These are phyloP conservation scores for Mycena epipterygia DNA, from an alignment of 768 basidiomycete genomes.

Conservation along the genomic window DNA sequence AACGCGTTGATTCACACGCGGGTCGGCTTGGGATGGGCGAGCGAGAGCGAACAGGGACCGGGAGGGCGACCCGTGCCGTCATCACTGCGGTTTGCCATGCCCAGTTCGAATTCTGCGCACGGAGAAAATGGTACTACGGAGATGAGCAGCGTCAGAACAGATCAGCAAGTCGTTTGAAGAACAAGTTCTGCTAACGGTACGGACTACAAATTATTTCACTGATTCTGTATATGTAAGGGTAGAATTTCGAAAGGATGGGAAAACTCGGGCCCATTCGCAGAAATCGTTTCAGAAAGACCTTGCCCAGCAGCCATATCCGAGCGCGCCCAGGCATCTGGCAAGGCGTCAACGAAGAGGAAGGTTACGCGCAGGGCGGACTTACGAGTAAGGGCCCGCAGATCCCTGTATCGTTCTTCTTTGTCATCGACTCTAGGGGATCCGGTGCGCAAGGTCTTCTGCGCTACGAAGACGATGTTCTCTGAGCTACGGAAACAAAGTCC, in stretches of 20 bases:
- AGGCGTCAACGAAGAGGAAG: too few species aligned
- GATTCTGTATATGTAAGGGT: slow-evolving; percentile 19
- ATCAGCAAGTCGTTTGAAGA: slow-evolving; percentile 23
- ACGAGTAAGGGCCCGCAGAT: too few species aligned
- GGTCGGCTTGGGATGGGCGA: slow-evolving; percentile 24
- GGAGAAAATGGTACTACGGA: slow-evolving; percentile 16
- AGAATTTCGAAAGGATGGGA: slow-evolving; percentile 17
- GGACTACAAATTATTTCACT: slow-evolving; percentile 18
- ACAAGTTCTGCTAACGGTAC: slow-evolving; percentile 17
- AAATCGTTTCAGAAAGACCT: slow-evolving; percentile 19
- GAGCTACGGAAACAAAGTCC: too few species aligned
- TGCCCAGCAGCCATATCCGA: too few species aligned
- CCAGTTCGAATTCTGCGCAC: slow-evolving; percentile 19
- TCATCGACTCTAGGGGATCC: too few species aligned
- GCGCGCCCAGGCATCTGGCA: too few species aligned
- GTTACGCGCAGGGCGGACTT: too few species aligned
- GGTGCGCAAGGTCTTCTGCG: too few species aligned
- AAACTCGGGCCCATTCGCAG: slow-evolving; percentile 17
- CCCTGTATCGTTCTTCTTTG: too few species aligned
- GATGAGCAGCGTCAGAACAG: slow-evolving; percentile 15
- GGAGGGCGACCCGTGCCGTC: slow-evolving; percentile 17
- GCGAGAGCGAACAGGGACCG: slow-evolving; percentile 9
- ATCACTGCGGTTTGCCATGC: slow-evolving; percentile 15
- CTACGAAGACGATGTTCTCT: too few species aligned
- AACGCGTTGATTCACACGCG: slow-evolving; percentile 23